A percentile compares a stretch with the other conserved stretches of the same genome.
These are phyloP conservation scores for Rhododendron simsii DNA, from an alignment of 148 eudicot species.

Conservation along the genomic window DNA sequence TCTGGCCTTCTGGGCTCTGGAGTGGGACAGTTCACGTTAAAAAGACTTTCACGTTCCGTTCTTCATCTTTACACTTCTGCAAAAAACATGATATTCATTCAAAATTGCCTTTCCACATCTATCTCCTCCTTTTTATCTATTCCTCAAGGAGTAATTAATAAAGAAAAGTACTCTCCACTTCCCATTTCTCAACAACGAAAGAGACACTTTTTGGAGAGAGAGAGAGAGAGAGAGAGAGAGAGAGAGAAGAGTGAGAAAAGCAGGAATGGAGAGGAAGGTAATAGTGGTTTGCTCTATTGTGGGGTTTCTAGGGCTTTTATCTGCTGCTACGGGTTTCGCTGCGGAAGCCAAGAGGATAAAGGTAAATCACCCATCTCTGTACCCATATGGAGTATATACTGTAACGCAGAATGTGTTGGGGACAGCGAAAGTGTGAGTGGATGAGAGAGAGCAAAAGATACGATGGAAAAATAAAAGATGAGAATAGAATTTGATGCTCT, in stretches of 20 bases:
- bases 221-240: not conserved
- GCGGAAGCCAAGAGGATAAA: constrained; percentile 66
- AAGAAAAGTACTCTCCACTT: not conserved
- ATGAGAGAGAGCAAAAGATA: no score
- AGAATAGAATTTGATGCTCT: no score
- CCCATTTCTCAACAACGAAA: not conserved
- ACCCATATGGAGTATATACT: not conserved
- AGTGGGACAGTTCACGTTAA: not conserved
- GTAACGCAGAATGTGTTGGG: not conserved
- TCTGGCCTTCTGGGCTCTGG: not conserved
- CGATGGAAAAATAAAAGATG: no score
- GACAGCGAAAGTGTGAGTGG: no score
- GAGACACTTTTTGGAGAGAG: not conserved
- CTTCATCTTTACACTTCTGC: not conserved
- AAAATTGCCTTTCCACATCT: not conserved
- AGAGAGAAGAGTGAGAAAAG: not conserved
- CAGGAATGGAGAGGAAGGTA: constrained; percentile 43
- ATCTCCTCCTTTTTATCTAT: not conserved
- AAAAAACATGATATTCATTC: not conserved
- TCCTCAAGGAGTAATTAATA: not conserved
- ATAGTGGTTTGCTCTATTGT: constrained; percentile 43
- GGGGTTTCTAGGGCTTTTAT: constrained; percentile 62
- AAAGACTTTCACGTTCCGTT: not conserved
- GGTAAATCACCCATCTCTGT: constrained; percentile 22
- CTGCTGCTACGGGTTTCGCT: constrained; percentile 63